Evolutionary conservation across 495 filamentous ascomycete genomes (phyloP).

Genomic region (Penicillium pancosmium): DNA sequence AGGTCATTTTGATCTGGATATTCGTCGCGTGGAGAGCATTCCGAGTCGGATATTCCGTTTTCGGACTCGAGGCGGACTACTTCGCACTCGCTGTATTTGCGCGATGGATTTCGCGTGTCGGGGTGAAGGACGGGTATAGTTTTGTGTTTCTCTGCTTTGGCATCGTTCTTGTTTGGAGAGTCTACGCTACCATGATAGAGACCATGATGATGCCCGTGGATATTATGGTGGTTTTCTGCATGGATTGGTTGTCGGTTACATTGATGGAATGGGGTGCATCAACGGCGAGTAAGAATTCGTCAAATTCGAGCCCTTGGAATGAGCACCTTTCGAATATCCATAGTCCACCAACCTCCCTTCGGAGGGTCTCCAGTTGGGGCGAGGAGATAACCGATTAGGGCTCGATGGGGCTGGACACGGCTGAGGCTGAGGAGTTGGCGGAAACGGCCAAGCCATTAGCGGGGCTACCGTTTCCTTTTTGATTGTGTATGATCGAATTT

Average conservation of each 20-base stretch:
- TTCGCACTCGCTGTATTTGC: neutral
- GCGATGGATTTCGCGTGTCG: neutral
- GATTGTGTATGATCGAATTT: neutral
- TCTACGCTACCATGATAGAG: neutral
- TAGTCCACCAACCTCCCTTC: neutral
- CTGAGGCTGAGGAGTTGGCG: conserved; percentile 1
- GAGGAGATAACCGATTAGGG: neutral
- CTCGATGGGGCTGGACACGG: neutral
- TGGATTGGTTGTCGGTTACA: neutral
- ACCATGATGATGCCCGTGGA: neutral
- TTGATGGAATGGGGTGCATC: neutral
- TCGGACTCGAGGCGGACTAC: neutral
- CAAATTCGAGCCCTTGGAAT: neutral
- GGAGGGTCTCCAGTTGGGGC: neutral
- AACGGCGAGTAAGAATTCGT: too few relatives aligned
- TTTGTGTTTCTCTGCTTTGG: neutral
- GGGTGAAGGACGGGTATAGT: neutral
- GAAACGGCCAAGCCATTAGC: conserved; percentile 10
- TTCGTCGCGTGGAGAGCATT: neutral
- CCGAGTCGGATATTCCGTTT: neutral
- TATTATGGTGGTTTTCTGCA: neutral
- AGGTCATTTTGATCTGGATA: neutral
- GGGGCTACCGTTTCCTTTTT: neutral
- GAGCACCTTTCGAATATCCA: neutral
- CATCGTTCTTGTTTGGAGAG: neutral